Evolutionary conservation across 75 land plant genomes (phyloP), one percentile per base, ranked within the genome.

Genomic region (Pseudotsuga menziesii): DNA sequence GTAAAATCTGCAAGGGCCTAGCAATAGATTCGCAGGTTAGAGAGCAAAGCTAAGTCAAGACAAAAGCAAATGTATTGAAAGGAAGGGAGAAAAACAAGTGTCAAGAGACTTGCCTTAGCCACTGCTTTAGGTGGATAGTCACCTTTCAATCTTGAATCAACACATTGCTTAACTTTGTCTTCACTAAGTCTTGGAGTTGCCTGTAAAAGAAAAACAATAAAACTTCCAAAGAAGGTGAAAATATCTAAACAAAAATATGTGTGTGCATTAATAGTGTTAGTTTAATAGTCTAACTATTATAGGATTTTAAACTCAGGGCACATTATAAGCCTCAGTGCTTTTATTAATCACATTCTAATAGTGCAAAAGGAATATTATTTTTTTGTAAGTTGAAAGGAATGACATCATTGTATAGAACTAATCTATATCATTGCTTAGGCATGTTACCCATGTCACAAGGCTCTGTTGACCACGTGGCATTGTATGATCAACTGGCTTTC

Each of bases 401-500:
- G 15, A 57, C 9, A 14, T 67, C 9, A 32, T 36, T 20, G 44
- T 67, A 19, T 39, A 39, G 44, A 12, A 32, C 17, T 67, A 48
- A 67, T 67, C 39, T 35, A 41, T 69, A 36, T 69, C 20, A 16
- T 39, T 23, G 25, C 15, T 74, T 56, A 25, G 35, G 75, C 32
- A 74, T 56, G 77, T 84, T 77, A 94, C 94, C 94, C 94, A 92
- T 78, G 94, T 92, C 60, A 94, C 94, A 78, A 94, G 88, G 80
- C 94, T 92, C 72, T 92, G 97, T 72, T 94, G 94, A n/a, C 94
- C 94, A 61, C 92, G 87, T 12, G 90, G 94, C 83, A 89, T 77
- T 39, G 90, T 89, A 75, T 86, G 94, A 73, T 94, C 92, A 76
- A 94, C 94, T 75, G 94, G 96, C 80, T 91, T 93, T 25, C 96